These are phyloP conservation scores for Pittosporum tobira DNA, from an alignment of 129 eudicot genomes.

Conservation along the genomic window DNA sequence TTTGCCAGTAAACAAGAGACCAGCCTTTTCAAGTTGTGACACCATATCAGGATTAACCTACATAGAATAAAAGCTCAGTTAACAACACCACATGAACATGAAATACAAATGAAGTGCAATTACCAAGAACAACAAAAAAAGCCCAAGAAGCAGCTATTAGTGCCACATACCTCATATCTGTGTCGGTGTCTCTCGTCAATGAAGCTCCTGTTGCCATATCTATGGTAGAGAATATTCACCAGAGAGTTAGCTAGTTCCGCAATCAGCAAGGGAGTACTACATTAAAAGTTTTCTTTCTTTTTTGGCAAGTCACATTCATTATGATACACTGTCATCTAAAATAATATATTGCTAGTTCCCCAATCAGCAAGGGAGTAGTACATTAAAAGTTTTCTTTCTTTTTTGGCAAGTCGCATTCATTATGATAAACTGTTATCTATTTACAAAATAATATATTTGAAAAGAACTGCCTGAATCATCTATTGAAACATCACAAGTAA, in stretches of 20 bases:
- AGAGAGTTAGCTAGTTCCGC: constrained; percentile 2
- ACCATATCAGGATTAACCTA: constrained; percentile 93
- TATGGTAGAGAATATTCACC: constrained; percentile 27
- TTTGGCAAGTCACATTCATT: neutral
- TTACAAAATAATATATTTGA: too few species aligned
- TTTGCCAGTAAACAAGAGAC: constrained; percentile 84
- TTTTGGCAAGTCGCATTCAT: neutral
- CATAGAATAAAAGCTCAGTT: constrained; percentile 5
- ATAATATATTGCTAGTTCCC: neutral
- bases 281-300: too few species aligned
- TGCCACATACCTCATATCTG: constrained; percentile 68
- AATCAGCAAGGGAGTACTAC: neutral
- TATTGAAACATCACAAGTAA: too few species aligned
- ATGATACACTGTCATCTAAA: too few species aligned
- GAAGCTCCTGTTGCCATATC: constrained; percentile 64
- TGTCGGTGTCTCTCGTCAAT: constrained; percentile 92
- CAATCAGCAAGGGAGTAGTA: neutral
- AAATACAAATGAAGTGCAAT: neutral
- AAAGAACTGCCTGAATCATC: too few species aligned
- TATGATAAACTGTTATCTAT: too few species aligned
- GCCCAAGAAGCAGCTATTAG: neutral
- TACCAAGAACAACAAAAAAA: neutral
- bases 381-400: too few species aligned
- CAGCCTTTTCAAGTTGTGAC: constrained; percentile 69
- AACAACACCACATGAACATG: neutral